Evolutionary conservation across 2,329 filamentous ascomycete species (phyloP).

Genomic region (Lasiodiplodia sp.): DNA sequence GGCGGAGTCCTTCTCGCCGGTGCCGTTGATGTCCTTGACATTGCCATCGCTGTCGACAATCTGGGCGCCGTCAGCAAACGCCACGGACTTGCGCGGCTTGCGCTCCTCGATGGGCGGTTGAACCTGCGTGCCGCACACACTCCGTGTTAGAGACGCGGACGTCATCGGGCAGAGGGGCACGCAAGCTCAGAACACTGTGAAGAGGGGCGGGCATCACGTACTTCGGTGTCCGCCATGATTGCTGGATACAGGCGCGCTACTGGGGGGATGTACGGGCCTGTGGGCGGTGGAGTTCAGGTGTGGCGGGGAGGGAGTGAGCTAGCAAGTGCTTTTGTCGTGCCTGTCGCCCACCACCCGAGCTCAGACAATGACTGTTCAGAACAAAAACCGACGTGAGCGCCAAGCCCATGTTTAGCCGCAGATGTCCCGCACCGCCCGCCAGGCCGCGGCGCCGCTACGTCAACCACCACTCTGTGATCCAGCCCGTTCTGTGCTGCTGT

Average conservation of each 20-base stretch:
- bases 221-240: conserved; percentile 59
- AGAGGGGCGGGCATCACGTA: conserved; percentile 27
- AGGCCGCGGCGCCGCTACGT: conserved; percentile 2
- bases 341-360: conserved; percentile 8
- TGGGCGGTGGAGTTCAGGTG: conserved; percentile 12
- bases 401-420: conserved; percentile 5
- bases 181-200: not conserved
- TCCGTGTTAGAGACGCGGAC: conserved; percentile 18
- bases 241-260: conserved; percentile 38
- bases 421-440: conserved; percentile 1
- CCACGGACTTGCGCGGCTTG: conserved; percentile 90
- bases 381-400: conserved; percentile 17
- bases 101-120: conserved; percentile 57
- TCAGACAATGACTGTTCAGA: conserved; percentile 28
- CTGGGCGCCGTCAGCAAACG: conserved; percentile 86
- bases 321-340: conserved; percentile 27
- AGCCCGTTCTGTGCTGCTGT: not conserved
- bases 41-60: conserved; percentile 90
- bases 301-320: conserved; percentile 21
- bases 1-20: conserved; percentile 81
- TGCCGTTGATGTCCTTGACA: conserved; percentile 76
- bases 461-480: not conserved
- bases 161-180: conserved; percentile 29
- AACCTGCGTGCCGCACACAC: conserved; percentile 20
- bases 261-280: conserved; percentile 10